Evolutionary conservation across 805 yeast species (phyloP).

Genomic region (Candida michaelii): DNA sequence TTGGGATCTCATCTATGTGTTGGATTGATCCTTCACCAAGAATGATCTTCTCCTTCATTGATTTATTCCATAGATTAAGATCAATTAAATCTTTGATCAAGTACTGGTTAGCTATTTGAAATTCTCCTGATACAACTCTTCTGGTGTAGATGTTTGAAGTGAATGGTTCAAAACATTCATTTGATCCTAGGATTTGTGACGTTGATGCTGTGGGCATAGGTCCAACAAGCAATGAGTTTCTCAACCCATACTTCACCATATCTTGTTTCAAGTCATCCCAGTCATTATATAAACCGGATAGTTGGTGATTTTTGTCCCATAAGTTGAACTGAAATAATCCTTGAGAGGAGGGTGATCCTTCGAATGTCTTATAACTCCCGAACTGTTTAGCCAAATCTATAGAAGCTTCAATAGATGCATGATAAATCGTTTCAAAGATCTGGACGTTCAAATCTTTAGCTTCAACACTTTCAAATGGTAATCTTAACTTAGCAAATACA

Average conservation of each 20-base stretch:
- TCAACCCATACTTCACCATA: slow-evolving; percentile 63
- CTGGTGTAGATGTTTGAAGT: slow-evolving; percentile 91
- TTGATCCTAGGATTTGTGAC: slow-evolving; percentile 90
- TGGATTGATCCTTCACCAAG: slow-evolving; percentile 85
- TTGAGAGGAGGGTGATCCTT: slow-evolving; percentile 87
- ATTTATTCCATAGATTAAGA: slow-evolving; percentile 78
- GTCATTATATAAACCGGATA: slow-evolving; percentile 73
- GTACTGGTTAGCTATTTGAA: slow-evolving; percentile 88
- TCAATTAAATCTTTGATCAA: slow-evolving; percentile 78
- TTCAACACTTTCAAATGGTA: slow-evolving; percentile 82
- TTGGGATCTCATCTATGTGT: slow-evolving; percentile 69
- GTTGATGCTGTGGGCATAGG: slow-evolving; percentile 99
- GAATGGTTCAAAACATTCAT: slow-evolving; percentile 94
- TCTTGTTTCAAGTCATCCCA: slow-evolving; percentile 73
- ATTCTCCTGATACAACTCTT: slow-evolving; percentile 91
- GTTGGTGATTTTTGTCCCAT: slow-evolving; percentile 80
- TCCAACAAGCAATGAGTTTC: slow-evolving; percentile 87
- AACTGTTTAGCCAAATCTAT: slow-evolving; percentile 68
- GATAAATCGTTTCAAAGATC: slow-evolving; percentile 94
- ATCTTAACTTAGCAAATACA: slow-evolving; percentile 70
- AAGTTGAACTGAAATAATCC: slow-evolving; percentile 85
- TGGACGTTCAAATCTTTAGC: slow-evolving; percentile 77
- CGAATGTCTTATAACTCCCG: slow-evolving; percentile 72
- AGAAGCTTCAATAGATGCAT: slow-evolving; percentile 87
- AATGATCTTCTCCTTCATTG: slow-evolving; percentile 75